phyloP scores from a whole-genome alignment of 306 rosid species.

The Trichosanthes truncata region DNA sequence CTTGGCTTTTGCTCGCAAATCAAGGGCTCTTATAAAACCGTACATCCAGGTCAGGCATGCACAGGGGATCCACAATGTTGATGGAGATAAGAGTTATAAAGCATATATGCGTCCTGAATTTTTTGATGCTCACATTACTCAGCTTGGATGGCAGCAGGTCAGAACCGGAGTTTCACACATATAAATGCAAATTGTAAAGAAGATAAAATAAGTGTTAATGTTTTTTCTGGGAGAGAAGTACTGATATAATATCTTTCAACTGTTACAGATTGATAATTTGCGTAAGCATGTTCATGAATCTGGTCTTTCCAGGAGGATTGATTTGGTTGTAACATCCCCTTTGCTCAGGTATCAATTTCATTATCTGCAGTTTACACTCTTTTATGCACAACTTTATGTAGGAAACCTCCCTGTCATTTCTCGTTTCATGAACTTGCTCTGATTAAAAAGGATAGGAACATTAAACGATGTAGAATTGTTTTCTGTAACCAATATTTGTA shows the following conservation, averaged over 20 bases:
- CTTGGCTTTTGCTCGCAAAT: conserved; percentile 20
- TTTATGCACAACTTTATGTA: background rate
- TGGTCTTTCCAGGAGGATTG: conserved; percentile 39
- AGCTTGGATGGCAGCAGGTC: conserved; percentile 50
- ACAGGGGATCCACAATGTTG: conserved; percentile 49
- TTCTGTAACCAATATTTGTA: background rate
- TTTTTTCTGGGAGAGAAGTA: background rate
- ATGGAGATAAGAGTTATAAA: conserved; percentile 42
- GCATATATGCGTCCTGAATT: conserved; percentile 35
- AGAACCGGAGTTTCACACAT: background rate
- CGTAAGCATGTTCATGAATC: conserved; percentile 32
- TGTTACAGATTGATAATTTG: conserved; percentile 40
- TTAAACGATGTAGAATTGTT: background rate
- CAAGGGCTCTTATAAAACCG: conserved; percentile 25
- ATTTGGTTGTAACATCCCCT: conserved; percentile 37
- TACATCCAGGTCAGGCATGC: conserved; percentile 51
- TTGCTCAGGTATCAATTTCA: conserved; percentile 29
- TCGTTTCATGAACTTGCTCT: background rate
- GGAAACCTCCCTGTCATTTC: background rate
- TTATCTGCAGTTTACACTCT: background rate
- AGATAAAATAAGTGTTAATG: background rate
- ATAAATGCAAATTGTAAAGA: background rate
- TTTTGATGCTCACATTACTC: conserved; percentile 44
- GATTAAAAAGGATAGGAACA: background rate
- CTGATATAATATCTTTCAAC: background rate